Base-by-base conservation (phyloP, 306 rosid species). In the Hippophae gyantsensis region DNA sequence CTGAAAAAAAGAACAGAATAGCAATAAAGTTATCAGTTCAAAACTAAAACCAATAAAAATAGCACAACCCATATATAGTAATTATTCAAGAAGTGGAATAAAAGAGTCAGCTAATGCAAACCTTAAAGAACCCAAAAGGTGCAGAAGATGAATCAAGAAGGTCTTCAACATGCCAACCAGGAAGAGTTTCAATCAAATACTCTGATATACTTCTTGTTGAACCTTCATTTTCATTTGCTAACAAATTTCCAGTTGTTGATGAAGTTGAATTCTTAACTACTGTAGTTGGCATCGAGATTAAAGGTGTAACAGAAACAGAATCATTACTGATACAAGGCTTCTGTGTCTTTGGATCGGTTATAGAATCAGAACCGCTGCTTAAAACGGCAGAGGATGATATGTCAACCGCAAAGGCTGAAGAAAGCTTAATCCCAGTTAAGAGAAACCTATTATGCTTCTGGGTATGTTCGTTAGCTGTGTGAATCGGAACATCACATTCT, bases 111-210 rank as follows among this genome's bases (percentile, higher is more conserved):
- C 42, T 9, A 48, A 47, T 23, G 51, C 80, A 60, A 67, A 89
- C 95, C 97, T 89, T 83, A 10, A 32, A 62, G 73, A 83, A 80
- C 65, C 77, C 82, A 57, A 66, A 73, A 9, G 90, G 68, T 42
- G 66, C 49, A 60, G 77, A 10, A 41, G 77, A 72, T 0, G 82
- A 85, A 72, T 88, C 93, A 12, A 88, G 94, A 58, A 93, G 77
- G 26, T 88, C 99, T 13, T 93, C 99, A 45, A 88, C 74, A 14
- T 84, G 94, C 99, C 99, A 93, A 8, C 95, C 99, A 1, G 99
- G 99, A 26, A 93, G 83, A 42, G 95, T 92, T 58, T 93, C 81
- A 42, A 82, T 93, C 81, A 93, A 68, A 64, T 93, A 88, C 75
- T 93, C 85, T 0, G 99, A 88, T 78, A 93, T 88, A 76, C 90